A percentile compares a stretch with the other conserved stretches of the same genome.
phyloP scores from a whole-genome alignment of 768 basidiomycete species.

The Rossbeevera mucosa region DNA sequence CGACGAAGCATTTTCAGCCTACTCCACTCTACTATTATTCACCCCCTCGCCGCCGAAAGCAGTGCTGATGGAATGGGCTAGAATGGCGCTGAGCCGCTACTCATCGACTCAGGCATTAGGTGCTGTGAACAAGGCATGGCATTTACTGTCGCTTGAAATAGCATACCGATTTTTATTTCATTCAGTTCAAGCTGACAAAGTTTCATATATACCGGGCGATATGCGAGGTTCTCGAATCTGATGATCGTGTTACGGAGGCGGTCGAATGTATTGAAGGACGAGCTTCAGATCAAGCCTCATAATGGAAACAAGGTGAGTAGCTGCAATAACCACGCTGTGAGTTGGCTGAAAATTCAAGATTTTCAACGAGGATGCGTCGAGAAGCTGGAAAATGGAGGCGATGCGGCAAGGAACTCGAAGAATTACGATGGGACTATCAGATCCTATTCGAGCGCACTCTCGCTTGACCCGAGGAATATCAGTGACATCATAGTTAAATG shows the following conservation, averaged over 20 bases:
- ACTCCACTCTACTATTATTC: not conserved
- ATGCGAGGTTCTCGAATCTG: not conserved
- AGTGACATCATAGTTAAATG: too few species aligned
- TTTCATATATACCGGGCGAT: not conserved
- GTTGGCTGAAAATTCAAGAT: too few species aligned
- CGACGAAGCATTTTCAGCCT: not conserved
- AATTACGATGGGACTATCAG: too few species aligned
- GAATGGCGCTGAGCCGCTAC: not conserved
- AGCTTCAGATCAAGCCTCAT: too few species aligned
- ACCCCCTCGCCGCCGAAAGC: not conserved
- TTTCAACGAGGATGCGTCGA: too few species aligned
- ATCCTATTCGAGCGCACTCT: too few species aligned
- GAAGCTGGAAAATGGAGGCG: too few species aligned
- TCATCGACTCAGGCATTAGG: not conserved
- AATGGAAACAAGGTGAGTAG: too few species aligned
- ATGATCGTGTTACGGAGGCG: not conserved
- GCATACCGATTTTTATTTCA: not conserved
- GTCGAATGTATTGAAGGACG: too few species aligned
- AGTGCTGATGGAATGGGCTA: not conserved
- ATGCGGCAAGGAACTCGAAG: too few species aligned
- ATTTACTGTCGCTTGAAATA: not conserved
- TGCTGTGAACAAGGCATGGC: not conserved
- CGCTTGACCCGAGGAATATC: too few species aligned
- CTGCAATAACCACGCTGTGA: too few species aligned
- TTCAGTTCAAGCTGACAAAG: not conserved